phyloP scores from a whole-genome alignment of 2,329 filamentous ascomycete species.

The Canariomyces notabilis region DNA sequence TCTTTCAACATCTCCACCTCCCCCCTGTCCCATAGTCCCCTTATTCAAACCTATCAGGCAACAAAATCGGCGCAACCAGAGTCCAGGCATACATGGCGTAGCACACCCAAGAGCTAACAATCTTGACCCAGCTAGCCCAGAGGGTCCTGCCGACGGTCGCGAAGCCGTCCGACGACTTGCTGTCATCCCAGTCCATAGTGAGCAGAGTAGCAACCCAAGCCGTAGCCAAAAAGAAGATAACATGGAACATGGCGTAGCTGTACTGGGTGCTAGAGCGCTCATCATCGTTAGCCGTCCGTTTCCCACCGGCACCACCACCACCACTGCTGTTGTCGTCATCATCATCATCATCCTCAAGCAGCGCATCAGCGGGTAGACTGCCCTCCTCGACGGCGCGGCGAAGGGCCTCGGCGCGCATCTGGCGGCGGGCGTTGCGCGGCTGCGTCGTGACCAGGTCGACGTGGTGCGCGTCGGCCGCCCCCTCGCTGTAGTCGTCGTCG shows the following conservation, averaged over 20 bases:
- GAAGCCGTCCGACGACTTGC: slow-evolving; percentile 60
- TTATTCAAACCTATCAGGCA: slow-evolving; percentile 80
- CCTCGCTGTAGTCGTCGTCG: slow-evolving; percentile 56
- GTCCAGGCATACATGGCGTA: slow-evolving; percentile 94
- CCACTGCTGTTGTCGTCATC: slow-evolving; percentile 57
- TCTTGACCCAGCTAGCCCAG: slow-evolving; percentile 99
- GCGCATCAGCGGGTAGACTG: slow-evolving; percentile 81
- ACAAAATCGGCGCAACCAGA: slow-evolving; percentile 74
- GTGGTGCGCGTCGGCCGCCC: slow-evolving; percentile 44
- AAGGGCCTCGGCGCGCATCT: slow-evolving; percentile 90
- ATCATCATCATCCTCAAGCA: slow-evolving; percentile 66
- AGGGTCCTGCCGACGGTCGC: slow-evolving; percentile 91
- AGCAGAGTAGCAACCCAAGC: slow-evolving; percentile 92
- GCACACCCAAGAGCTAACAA: slow-evolving; percentile 94
- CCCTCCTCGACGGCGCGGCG: slow-evolving; percentile 90
- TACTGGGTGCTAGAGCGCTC: slow-evolving; percentile 89
- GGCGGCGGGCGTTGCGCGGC: slow-evolving; percentile 63
- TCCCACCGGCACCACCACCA: slow-evolving; percentile 32
- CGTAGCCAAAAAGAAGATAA: slow-evolving; percentile 96
- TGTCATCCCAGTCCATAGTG: slow-evolving; percentile 65
- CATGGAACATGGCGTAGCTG: slow-evolving; percentile 91
- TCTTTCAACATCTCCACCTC: neutral
- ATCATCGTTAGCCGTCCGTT: slow-evolving; percentile 69
- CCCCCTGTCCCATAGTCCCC: slow-evolving; percentile 30
- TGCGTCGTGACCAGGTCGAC: slow-evolving; percentile 85